phyloP scores from a whole-genome alignment of 2,329 filamentous ascomycete species.

The Ophiocordyceps camponoti-saundersi region DNA sequence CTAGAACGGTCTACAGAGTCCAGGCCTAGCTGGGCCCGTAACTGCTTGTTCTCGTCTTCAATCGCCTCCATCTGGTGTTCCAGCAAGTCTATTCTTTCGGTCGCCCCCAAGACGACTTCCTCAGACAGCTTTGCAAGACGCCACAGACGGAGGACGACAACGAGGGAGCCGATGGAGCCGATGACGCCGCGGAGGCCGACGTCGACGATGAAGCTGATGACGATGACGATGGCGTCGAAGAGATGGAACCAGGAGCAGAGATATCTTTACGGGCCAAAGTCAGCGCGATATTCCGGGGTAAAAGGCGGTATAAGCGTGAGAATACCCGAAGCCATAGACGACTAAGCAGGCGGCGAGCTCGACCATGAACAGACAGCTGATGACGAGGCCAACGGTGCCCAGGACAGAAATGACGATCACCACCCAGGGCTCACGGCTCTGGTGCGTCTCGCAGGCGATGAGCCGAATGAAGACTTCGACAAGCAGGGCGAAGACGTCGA shows the following conservation, averaged over 20 bases:
- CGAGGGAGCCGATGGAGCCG: constrained; percentile 48
- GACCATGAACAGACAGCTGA: constrained; percentile 47
- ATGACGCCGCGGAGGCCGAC: constrained; percentile 39
- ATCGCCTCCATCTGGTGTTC: constrained; percentile 32
- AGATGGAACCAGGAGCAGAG: constrained; percentile 42
- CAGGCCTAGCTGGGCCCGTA: constrained; percentile 7
- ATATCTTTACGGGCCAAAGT: constrained; percentile 23
- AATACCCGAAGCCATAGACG: constrained; percentile 41
- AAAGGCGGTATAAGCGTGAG: constrained; percentile 8
- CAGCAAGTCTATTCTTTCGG: constrained; percentile 43
- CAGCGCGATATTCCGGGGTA: background rate
- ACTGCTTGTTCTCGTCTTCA: constrained; percentile 24
- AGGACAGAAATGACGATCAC: constrained; percentile 19
- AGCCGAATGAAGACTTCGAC: constrained; percentile 30
- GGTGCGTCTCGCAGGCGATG: constrained; percentile 27
- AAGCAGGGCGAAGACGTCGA: constrained; percentile 27
- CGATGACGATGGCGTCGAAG: constrained; percentile 46
- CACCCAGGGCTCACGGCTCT: constrained; percentile 23
- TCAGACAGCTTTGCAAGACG: constrained; percentile 55
- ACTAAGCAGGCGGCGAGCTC: constrained; percentile 43
- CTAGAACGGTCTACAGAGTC: constrained; percentile 5
- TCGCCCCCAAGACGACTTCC: constrained; percentile 45
- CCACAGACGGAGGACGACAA: constrained; percentile 50
- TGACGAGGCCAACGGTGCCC: constrained; percentile 34
- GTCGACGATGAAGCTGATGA: constrained; percentile 44